Evolutionary conservation across 2,329 filamentous ascomycete species (phyloP).

Genomic region (Xylogone sp.): DNA sequence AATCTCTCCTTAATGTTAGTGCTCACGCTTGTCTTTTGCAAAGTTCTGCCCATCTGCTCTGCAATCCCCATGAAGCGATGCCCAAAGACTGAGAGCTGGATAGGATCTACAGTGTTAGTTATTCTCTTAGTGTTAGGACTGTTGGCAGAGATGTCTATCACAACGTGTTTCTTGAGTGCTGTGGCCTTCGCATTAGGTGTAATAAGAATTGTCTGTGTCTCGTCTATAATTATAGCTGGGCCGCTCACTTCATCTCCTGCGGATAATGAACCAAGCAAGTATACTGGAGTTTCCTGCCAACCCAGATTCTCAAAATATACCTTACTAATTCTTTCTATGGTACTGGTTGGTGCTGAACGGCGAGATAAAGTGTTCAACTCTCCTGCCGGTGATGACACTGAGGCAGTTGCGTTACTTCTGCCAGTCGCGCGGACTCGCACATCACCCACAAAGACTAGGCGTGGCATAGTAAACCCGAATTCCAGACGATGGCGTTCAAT

Average conservation of each 20-base stretch:
- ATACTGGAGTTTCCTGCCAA: constrained; percentile 64
- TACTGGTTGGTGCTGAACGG: no score
- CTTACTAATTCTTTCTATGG: no score
- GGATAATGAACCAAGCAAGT: constrained; percentile 68
- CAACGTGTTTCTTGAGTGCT: constrained; percentile 73
- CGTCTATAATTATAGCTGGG: constrained; percentile 80
- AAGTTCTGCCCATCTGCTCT: constrained; percentile 72
- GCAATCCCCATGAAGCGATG: constrained; percentile 80
- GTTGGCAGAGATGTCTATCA: constrained; percentile 56
- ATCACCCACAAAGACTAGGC: constrained; percentile 85
- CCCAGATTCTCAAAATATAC: constrained; percentile 64
- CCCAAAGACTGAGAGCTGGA: constrained; percentile 71
- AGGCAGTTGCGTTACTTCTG: constrained; percentile 38
- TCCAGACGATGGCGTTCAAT: constrained; percentile 82
- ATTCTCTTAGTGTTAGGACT: constrained; percentile 35
- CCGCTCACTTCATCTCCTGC: constrained; percentile 71
- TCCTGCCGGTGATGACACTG: no score
- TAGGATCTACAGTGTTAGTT: constrained; percentile 55
- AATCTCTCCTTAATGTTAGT: constrained; percentile 77
- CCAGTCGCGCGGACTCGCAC: constrained; percentile 82
- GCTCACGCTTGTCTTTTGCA: constrained; percentile 75
- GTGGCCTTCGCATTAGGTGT: constrained; percentile 71
- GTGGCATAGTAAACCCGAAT: constrained; percentile 78
- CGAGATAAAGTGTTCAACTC: no score
- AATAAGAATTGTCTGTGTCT: constrained; percentile 85